Percentiles rank a stretch among this genome's conserved stretches.
phyloP scores from a whole-genome alignment of 2,329 filamentous ascomycete genomes.

The Exophiala xenobiotica region DNA sequence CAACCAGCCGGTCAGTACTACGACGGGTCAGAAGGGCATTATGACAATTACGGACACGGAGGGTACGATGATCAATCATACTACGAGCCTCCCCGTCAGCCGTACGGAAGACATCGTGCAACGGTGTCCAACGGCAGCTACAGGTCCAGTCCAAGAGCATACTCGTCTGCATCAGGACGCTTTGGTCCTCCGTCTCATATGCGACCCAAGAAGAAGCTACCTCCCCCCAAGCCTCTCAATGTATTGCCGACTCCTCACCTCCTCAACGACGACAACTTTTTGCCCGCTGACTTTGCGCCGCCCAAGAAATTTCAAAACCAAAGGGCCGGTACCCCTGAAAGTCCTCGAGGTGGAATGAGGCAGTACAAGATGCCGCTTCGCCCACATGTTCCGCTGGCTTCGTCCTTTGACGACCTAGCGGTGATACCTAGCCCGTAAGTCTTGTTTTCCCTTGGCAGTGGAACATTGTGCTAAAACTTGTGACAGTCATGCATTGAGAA shows the following conservation, averaged over 20 bases:
- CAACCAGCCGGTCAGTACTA: conserved; percentile 68
- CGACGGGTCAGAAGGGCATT: conserved; percentile 67
- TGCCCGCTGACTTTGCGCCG: conserved; percentile 81
- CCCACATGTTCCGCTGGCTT: conserved; percentile 73
- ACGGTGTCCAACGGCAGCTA: conserved; percentile 37
- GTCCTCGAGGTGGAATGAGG: conserved; percentile 56
- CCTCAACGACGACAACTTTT: conserved; percentile 78
- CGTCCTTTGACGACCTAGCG: conserved; percentile 81
- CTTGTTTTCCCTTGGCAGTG: conserved; percentile 5
- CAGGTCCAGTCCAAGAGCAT: conserved; percentile 59
- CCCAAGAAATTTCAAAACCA: conserved; percentile 66
- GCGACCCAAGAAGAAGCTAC: conserved; percentile 57
- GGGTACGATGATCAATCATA: conserved; percentile 34
- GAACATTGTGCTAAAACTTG: conserved; percentile 12
- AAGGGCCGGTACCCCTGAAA: conserved; percentile 64
- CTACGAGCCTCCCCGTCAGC: conserved; percentile 33
- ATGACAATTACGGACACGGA: conserved; percentile 60
- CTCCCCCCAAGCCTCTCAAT: conserved; percentile 70
- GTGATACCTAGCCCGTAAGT: conserved; percentile 89
- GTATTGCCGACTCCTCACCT: conserved; percentile 83
- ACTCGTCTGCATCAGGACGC: conserved; percentile 60
- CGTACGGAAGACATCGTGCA: conserved; percentile 35
- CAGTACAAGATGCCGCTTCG: conserved; percentile 74
- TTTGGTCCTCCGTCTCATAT: conserved; percentile 44
- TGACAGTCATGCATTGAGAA: conserved; percentile 47